Percentiles rank a stretch among this genome's conserved stretches.
phyloP scores from a whole-genome alignment of 2,329 filamentous ascomycete species.

The Colletotrichum eremochloae region DNA sequence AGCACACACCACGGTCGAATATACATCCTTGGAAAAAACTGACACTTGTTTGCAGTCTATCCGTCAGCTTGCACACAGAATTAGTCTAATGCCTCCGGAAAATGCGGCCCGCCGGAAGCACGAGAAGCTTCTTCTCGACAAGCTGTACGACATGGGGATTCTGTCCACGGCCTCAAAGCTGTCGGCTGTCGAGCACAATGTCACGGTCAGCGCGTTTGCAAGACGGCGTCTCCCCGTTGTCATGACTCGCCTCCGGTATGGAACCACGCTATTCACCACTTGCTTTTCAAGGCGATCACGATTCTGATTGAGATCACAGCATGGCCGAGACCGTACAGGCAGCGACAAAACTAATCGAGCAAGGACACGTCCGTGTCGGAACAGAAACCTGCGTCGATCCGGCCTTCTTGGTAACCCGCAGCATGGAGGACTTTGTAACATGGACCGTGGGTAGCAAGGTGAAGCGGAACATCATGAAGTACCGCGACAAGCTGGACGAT shows the following conservation, averaged over 20 bases:
- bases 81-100: conserved; percentile 84
- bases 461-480: conserved; percentile 95
- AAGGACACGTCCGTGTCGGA: conserved; percentile 92
- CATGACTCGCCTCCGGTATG: conserved; percentile 80
- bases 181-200: conserved; percentile 86
- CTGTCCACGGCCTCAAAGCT: conserved; percentile 82
- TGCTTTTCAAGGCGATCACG: neutral
- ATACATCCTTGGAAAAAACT: conserved; percentile 19
- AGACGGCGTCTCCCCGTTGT: conserved; percentile 87
- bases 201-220: conserved; percentile 91
- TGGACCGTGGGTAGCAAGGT: conserved; percentile 98
- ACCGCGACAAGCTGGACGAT: conserved; percentile 94
- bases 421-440: conserved; percentile 95
- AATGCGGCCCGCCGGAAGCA: conserved; percentile 85
- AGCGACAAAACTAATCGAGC: conserved; percentile 89
- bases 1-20: neutral
- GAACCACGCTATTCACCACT: neutral
- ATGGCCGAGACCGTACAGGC: conserved; percentile 95
- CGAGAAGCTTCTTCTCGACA: conserved; percentile 89
- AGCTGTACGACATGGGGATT: conserved; percentile 93
- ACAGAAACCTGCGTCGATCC: conserved; percentile 92
- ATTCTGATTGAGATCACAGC: conserved; percentile 33
- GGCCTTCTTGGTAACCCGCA: conserved; percentile 88
- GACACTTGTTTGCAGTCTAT: conserved; percentile 71
- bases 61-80: conserved; percentile 88